Percentiles rank a stretch among this genome's conserved stretches.
These are phyloP conservation scores for Stagonosporopsis tanaceti DNA, from an alignment of 2,329 filamentous ascomycete species.

Conservation along the genomic window DNA sequence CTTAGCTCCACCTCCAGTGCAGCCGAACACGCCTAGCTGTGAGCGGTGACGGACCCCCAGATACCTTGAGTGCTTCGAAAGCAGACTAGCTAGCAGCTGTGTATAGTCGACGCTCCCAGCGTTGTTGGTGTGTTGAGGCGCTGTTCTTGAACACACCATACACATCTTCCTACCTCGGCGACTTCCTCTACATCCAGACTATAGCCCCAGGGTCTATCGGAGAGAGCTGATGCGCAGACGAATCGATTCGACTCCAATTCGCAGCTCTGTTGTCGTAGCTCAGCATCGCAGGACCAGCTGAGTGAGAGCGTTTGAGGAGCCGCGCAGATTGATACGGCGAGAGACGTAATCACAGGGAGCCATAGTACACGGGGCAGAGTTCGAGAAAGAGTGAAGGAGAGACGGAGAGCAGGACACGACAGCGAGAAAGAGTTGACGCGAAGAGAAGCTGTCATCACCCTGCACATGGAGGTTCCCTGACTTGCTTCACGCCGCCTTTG, in stretches of 20 bases:
- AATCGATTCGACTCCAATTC: neutral
- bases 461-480: slow-evolving; percentile 18
- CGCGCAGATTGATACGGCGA: neutral
- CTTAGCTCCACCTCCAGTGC: slow-evolving; percentile 33
- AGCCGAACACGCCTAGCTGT: neutral
- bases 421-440: slow-evolving; percentile 3
- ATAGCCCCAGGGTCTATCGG: neutral
- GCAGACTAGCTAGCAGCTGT: slow-evolving; percentile 1
- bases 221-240: neutral
- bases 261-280: neutral
- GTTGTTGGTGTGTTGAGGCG: neutral
- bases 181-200: neutral
- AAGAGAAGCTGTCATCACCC: slow-evolving; percentile 6
- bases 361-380: neutral
- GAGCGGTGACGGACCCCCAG: neutral
- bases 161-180: neutral
- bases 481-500: slow-evolving; percentile 34
- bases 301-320: neutral
- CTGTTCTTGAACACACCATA: neutral
- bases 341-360: neutral
- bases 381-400: slow-evolving; percentile 1
- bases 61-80: neutral
- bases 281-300: no score
- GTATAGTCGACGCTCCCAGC: slow-evolving; percentile 3
- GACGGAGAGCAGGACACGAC: neutral